These are phyloP conservation scores for Colletotrichum spinosum DNA, from an alignment of 2,329 filamentous ascomycete genomes.

Conservation along the genomic window DNA sequence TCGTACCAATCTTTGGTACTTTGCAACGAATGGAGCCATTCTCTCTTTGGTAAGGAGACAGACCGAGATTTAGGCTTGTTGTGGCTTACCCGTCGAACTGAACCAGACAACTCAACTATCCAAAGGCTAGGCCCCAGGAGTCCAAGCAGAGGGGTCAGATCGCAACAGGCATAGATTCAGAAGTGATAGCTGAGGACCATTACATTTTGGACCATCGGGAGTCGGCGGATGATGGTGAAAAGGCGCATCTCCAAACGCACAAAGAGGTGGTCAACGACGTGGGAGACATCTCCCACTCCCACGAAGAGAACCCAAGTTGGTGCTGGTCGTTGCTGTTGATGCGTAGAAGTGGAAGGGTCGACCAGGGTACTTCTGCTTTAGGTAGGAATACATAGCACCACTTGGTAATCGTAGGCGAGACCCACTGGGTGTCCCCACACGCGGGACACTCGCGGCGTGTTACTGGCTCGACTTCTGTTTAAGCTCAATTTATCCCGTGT, in stretches of 20 bases:
- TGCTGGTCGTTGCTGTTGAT: too few species aligned
- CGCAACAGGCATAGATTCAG: background rate
- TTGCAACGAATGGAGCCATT: background rate
- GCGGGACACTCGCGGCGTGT: too few species aligned
- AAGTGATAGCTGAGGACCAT: conserved; percentile 9
- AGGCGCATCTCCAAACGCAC: conserved; percentile 3
- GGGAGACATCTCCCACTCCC: too few species aligned
- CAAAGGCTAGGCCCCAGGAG: background rate
- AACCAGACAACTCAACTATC: conserved; percentile 6
- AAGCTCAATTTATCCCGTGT: background rate
- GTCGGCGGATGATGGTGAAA: conserved; percentile 23
- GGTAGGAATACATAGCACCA: conserved; percentile 7
- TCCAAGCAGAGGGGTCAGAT: conserved; percentile 14
- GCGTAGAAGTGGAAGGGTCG: background rate
- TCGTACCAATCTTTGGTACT: conserved; percentile 5
- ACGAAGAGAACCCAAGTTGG: too few species aligned
- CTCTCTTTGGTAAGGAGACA: conserved; percentile 24
- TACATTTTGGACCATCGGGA: conserved; percentile 9
- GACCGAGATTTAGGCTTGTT: conserved; percentile 3
- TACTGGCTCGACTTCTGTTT: too few species aligned
- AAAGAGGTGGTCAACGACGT: conserved; percentile 8
- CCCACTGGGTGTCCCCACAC: conserved; percentile 9
- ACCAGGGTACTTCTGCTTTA: conserved; percentile 7
- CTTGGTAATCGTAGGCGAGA: background rate
- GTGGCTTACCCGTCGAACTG: conserved; percentile 14